Percentiles rank a stretch among this genome's conserved stretches.
These are phyloP conservation scores for Botrytis elliptica DNA, from an alignment of 2,329 filamentous ascomycete species.

Conservation along the genomic window DNA sequence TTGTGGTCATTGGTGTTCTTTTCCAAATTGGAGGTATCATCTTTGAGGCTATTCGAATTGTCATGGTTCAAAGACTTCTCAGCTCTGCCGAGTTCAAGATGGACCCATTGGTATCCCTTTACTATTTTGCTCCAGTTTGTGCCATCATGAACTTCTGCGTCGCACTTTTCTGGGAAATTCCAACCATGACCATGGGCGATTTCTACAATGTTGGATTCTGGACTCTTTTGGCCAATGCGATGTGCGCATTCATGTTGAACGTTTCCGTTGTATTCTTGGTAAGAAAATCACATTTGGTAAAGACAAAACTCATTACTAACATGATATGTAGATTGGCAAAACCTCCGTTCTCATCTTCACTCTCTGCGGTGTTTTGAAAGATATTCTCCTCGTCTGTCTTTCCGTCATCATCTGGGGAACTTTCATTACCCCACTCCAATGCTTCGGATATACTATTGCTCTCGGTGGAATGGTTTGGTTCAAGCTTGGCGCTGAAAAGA, in stretches of 20 bases:
- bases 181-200: constrained; percentile 65
- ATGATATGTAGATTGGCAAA: constrained; percentile 69
- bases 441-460: constrained; percentile 81
- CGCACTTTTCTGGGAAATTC: constrained; percentile 72
- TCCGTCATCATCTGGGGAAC: constrained; percentile 83
- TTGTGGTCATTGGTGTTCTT: constrained; percentile 75
- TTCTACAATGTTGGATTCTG: constrained; percentile 71
- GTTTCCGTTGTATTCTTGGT: constrained; percentile 84
- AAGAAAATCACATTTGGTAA: constrained; percentile 44
- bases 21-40: constrained; percentile 76
- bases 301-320: neutral
- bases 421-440: constrained; percentile 70
- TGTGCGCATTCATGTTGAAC: constrained; percentile 78
- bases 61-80: constrained; percentile 80
- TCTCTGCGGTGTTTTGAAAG: constrained; percentile 83
- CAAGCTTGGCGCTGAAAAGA: constrained; percentile 79
- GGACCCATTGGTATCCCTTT: constrained; percentile 84
- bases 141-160: constrained; percentile 77
- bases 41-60: constrained; percentile 79
- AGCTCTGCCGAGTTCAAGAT: constrained; percentile 87
- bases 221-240: constrained; percentile 72
- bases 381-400: constrained; percentile 76
- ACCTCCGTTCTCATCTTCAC: constrained; percentile 84
- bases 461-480: constrained; percentile 79
- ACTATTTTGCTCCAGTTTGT: constrained; percentile 86